These are phyloP conservation scores for Coniochaeta pulveracea DNA, from an alignment of 2,329 filamentous ascomycete genomes.

Conservation along the genomic window DNA sequence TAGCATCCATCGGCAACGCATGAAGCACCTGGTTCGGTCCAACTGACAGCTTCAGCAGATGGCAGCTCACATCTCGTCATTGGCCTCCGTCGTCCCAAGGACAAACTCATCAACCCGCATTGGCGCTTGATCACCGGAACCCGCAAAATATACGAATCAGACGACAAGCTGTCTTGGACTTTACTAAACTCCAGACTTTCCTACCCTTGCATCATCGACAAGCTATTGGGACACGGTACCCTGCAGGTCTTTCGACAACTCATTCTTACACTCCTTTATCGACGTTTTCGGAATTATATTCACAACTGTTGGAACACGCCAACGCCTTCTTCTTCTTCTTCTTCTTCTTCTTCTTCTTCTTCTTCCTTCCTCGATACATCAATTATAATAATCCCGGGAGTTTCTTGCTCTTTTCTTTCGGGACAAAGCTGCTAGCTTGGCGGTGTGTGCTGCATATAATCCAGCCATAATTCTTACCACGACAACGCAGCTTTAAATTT, in stretches of 20 bases:
- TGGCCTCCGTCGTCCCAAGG: not conserved
- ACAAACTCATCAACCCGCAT: not conserved
- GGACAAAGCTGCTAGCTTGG: too few species aligned
- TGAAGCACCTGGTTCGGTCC: slow-evolving; percentile 2
- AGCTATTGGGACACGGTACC: not conserved
- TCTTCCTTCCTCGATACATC: too few species aligned
- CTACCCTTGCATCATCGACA: slow-evolving; percentile 3
- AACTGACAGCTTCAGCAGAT: slow-evolving; percentile 2
- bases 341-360: too few species aligned
- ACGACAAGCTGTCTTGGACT: not conserved
- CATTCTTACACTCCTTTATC: not conserved
- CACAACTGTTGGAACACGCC: too few species aligned
- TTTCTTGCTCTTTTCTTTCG: too few species aligned
- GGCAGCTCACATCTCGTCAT: slow-evolving; percentile 1
- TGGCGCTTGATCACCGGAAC: not conserved
- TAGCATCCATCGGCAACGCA: not conserved
- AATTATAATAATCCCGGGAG: too few species aligned
- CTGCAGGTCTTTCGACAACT: not conserved
- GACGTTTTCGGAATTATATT: not conserved
- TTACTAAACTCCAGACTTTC: not conserved
- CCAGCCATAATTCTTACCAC: too few species aligned
- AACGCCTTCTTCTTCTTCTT: too few species aligned
- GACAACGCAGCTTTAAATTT: too few species aligned
- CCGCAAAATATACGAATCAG: too few species aligned
- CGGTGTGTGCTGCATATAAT: too few species aligned